These are phyloP conservation scores for Trichosporon coremiiforme DNA, from an alignment of 1,284 basidiomycete species.

Conservation along the genomic window DNA sequence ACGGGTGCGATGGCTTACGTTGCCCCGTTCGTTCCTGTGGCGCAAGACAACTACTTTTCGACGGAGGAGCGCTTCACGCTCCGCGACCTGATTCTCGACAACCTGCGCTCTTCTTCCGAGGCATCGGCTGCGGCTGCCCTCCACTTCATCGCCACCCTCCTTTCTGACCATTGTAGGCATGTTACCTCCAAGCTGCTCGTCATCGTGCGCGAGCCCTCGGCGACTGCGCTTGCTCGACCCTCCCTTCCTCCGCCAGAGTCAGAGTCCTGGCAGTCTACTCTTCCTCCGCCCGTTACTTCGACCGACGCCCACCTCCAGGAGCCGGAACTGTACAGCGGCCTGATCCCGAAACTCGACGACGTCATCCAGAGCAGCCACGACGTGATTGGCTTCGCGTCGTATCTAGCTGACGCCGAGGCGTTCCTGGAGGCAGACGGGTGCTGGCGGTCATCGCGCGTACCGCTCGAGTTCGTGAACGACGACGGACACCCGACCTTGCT, in stretches of 20 bases:
- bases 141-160: slow-evolving; percentile 74
- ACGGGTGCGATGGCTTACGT: slow-evolving; percentile 39
- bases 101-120: slow-evolving; percentile 68
- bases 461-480: slow-evolving; percentile 34
- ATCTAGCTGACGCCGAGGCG: slow-evolving; percentile 45
- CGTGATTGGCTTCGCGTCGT: slow-evolving; percentile 75
- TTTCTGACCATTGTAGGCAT: slow-evolving; percentile 69
- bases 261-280: slow-evolving; percentile 12
- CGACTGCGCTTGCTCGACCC: slow-evolving; percentile 48
- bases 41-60: slow-evolving; percentile 63
- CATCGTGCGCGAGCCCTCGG: slow-evolving; percentile 67
- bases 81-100: slow-evolving; percentile 80
- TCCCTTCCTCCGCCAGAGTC: slow-evolving; percentile 31
- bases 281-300: slow-evolving; percentile 33
- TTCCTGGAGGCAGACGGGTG: slow-evolving; percentile 41
- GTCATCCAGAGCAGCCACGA: slow-evolving; percentile 64
- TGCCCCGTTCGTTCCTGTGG: slow-evolving; percentile 32
- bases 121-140: slow-evolving; percentile 72
- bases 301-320: slow-evolving; percentile 44
- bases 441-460: slow-evolving; percentile 34
- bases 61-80: slow-evolving; percentile 84
- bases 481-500: slow-evolving; percentile 34
- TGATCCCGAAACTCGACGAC: slow-evolving; percentile 77
- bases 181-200: slow-evolving; percentile 69
- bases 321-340: slow-evolving; percentile 70